Conservation (phyloP, 2,329 filamentous ascomycete genomes). For the Onygenales sp. region DNA sequence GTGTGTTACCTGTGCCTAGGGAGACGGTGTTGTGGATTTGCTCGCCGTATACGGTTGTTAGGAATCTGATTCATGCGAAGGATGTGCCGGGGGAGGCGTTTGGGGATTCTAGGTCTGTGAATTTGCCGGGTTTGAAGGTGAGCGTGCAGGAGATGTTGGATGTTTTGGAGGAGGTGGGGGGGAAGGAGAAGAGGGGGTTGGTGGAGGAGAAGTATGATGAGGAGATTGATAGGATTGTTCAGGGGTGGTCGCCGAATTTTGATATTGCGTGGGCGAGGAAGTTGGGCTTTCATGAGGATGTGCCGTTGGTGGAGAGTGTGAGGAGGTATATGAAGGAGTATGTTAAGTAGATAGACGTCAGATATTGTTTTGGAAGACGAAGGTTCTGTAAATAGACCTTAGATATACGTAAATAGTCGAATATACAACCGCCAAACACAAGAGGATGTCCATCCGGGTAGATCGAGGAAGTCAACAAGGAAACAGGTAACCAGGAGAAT, state of each 20-base stretch:
- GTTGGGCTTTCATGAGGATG: conserved; percentile 37
- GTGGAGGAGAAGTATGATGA: conserved; percentile 47
- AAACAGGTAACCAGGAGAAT: too few relatives aligned
- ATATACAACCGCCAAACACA: too few relatives aligned
- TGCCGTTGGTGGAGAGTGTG: conserved; percentile 32
- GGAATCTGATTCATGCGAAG: conserved; percentile 45
- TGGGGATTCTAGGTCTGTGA: conserved; percentile 43
- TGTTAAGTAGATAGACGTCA: conserved; percentile 13
- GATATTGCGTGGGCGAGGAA: conserved; percentile 44
- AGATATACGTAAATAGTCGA: not conserved
- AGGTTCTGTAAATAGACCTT: not conserved
- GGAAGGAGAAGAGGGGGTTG: conserved; percentile 43
- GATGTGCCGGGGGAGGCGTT: conserved; percentile 42
- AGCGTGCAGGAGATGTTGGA: conserved; percentile 54
- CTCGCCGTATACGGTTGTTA: conserved; percentile 44
- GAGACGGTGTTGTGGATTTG: conserved; percentile 50
- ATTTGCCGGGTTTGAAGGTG: conserved; percentile 47
- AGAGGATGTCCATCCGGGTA: too few relatives aligned
- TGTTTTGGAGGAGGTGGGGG: conserved; percentile 46
- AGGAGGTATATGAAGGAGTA: conserved; percentile 27
- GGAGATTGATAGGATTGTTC: conserved; percentile 47
- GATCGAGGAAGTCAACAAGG: too few relatives aligned
- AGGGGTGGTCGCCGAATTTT: conserved; percentile 51
- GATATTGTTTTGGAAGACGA: not conserved
- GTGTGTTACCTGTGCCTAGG: conserved; percentile 41